Evolutionary conservation across 352 stramenopile genomes (phyloP).

Genomic region (Globisporangium echinulatum): DNA sequence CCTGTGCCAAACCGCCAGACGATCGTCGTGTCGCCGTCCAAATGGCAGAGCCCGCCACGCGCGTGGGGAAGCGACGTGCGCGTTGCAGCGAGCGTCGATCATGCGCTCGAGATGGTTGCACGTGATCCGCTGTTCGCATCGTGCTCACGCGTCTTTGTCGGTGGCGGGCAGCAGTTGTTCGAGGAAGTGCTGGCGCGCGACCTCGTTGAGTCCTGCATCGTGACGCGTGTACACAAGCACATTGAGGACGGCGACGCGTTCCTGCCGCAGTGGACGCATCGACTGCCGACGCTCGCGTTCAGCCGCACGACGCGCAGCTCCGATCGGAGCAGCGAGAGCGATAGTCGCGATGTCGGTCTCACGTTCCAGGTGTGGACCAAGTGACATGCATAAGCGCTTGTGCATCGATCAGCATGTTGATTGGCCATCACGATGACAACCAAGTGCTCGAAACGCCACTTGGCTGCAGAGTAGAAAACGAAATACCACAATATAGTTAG

Average conservation of each 20-base stretch:
- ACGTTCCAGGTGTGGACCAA: slow-evolving; percentile 15
- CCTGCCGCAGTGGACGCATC: slow-evolving; percentile 43
- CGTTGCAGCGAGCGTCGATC: slow-evolving; percentile 30
- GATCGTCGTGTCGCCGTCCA: slow-evolving; percentile 44
- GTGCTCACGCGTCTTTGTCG: slow-evolving; percentile 48
- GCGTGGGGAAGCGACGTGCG: slow-evolving; percentile 15
- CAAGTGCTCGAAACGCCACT: too few relatives aligned
- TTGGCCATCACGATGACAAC: too few relatives aligned
- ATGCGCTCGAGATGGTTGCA: slow-evolving; percentile 34
- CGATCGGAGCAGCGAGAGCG: background rate
- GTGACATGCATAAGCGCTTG: background rate
- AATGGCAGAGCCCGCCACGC: slow-evolving; percentile 4
- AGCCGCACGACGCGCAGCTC: slow-evolving; percentile 1
- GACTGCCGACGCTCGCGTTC: slow-evolving; percentile 34
- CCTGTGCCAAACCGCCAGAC: slow-evolving; percentile 45
- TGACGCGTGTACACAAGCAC: slow-evolving; percentile 49
- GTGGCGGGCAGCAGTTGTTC: slow-evolving; percentile 55
- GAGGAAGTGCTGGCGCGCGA: slow-evolving; percentile 38
- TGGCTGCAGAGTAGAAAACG: background rate
- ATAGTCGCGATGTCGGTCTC: background rate
- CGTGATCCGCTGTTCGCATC: slow-evolving; percentile 25
- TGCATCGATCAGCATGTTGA: background rate
- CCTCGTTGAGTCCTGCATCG: slow-evolving; percentile 46
- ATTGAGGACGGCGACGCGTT: slow-evolving; percentile 47
- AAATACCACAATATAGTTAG: background rate